Evolutionary conservation across 2,329 filamentous ascomycete species (phyloP).

Genomic region (Fusarium sp.): DNA sequence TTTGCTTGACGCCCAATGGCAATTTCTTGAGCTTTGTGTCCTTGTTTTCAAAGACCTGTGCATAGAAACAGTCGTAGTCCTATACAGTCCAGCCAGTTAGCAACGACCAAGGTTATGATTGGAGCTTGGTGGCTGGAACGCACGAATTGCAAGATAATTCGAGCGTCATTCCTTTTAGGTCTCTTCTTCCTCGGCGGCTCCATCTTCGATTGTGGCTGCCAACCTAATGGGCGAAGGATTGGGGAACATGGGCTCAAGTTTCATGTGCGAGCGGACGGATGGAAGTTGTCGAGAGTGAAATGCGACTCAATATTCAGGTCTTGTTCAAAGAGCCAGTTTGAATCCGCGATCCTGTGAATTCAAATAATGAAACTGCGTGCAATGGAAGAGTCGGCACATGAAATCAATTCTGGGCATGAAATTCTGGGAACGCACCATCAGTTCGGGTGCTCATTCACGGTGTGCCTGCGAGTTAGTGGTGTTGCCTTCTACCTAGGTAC

Average conservation of each 20-base stretch:
- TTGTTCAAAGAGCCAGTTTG: background rate
- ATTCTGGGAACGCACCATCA: background rate
- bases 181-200: slow-evolving; percentile 43
- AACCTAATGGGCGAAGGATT: background rate
- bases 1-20: slow-evolving; percentile 88
- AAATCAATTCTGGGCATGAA: background rate
- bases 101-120: slow-evolving; percentile 8
- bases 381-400: background rate
- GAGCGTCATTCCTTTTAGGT: slow-evolving; percentile 65
- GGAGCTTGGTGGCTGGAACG: slow-evolving; percentile 41
- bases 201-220: slow-evolving; percentile 40
- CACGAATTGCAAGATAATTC: slow-evolving; percentile 86
- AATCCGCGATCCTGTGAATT: background rate
- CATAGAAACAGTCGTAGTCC: slow-evolving; percentile 95
- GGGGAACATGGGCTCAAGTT: slow-evolving; percentile 13
- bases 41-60: slow-evolving; percentile 86
- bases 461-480: background rate
- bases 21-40: slow-evolving; percentile 76
- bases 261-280: slow-evolving; percentile 12
- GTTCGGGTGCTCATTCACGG: background rate
- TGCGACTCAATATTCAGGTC: background rate
- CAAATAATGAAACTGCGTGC: background rate
- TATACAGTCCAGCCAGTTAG: slow-evolving; percentile 43
- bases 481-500: background rate
- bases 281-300: background rate